Evolutionary conservation across 192 early-diverging fungal genomes (phyloP).

Genomic region (Martensiomyces pterosporus): DNA sequence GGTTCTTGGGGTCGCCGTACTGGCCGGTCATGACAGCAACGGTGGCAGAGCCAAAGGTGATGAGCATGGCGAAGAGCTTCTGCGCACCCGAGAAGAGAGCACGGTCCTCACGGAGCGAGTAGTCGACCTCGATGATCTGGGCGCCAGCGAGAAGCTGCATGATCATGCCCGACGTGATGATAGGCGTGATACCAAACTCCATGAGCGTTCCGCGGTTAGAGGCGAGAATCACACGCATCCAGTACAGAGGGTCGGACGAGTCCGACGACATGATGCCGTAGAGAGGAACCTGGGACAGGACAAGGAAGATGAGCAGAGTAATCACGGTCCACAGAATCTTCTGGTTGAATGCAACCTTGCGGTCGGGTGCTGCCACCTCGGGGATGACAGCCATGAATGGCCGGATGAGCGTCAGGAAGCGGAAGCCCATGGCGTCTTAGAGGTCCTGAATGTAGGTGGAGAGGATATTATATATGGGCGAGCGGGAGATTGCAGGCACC

Average conservation of each 20-base stretch:
- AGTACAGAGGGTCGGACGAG: slow-evolving; percentile 96
- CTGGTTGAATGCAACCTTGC: slow-evolving; percentile 98
- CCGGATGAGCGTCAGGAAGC: slow-evolving; percentile 91
- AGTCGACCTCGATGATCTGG: slow-evolving; percentile 98
- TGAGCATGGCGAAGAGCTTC: slow-evolving; percentile 97
- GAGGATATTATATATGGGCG: too few relatives aligned
- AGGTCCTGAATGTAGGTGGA: not conserved
- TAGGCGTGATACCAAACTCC: slow-evolving; percentile 99
- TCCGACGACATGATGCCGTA: slow-evolving; percentile 99
- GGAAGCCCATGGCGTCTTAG: slow-evolving; percentile 53
- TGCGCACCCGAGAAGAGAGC: slow-evolving; percentile 99
- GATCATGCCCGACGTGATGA: slow-evolving; percentile 99
- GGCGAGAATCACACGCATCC: slow-evolving; percentile 99
- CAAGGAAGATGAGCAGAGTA: slow-evolving; percentile 98
- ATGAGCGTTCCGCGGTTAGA: slow-evolving; percentile 99
- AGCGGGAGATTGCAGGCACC: too few relatives aligned
- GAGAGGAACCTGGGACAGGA: slow-evolving; percentile 98
- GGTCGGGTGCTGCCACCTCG: slow-evolving; percentile 89
- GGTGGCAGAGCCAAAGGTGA: slow-evolving; percentile 97
- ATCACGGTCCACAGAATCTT: slow-evolving; percentile 99
- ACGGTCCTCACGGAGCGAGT: slow-evolving; percentile 96
- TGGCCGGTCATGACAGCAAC: slow-evolving; percentile 98
- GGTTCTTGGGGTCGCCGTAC: slow-evolving; percentile 93
- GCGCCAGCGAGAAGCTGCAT: slow-evolving; percentile 99
- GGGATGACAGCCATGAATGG: slow-evolving; percentile 98